These are phyloP conservation scores for Exophiala bonariae DNA, from an alignment of 2,329 filamentous ascomycete species.

Conservation along the genomic window DNA sequence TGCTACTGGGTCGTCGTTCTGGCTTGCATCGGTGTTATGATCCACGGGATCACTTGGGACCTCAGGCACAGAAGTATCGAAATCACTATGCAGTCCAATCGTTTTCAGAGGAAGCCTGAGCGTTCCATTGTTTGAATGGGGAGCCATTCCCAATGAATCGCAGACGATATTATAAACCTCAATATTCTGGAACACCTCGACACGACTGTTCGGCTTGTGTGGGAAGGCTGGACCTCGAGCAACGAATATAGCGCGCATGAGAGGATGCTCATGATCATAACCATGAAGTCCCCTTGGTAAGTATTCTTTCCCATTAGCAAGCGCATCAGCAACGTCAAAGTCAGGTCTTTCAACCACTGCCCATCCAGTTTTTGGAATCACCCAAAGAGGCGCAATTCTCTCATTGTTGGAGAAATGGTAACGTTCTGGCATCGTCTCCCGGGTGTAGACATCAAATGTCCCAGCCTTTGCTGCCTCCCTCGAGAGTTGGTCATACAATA, in stretches of 20 bases:
- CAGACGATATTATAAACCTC: slow-evolving; percentile 95
- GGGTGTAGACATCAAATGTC: slow-evolving; percentile 83
- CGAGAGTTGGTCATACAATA: slow-evolving; percentile 62
- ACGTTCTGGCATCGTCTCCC: slow-evolving; percentile 81
- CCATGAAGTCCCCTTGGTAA: slow-evolving; percentile 84
- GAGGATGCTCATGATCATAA: slow-evolving; percentile 89
- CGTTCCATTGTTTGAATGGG: slow-evolving; percentile 84
- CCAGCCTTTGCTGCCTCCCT: slow-evolving; percentile 49
- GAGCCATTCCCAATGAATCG: slow-evolving; percentile 74
- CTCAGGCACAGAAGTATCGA: slow-evolving; percentile 30
- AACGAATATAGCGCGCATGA: slow-evolving; percentile 96
- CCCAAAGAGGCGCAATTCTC: slow-evolving; percentile 92
- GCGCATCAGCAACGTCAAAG: slow-evolving; percentile 70
- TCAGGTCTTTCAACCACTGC: slow-evolving; percentile 80
- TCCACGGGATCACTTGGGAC: slow-evolving; percentile 17
- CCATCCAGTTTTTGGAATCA: slow-evolving; percentile 90
- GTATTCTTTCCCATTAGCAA: slow-evolving; percentile 66
- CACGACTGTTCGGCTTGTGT: slow-evolving; percentile 74
- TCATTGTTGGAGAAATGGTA: slow-evolving; percentile 89
- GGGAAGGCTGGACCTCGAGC: slow-evolving; percentile 91
- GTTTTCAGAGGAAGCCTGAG: slow-evolving; percentile 53
- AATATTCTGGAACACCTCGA: slow-evolving; percentile 86
- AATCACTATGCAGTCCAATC: slow-evolving; percentile 46
- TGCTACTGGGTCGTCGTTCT: slow-evolving; percentile 4
- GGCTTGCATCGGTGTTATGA: slow-evolving; percentile 3